A percentile compares a stretch with the other conserved stretches of the same genome.
phyloP scores from a whole-genome alignment of 148 eudicot species.

The Hydrangea macrophylla region DNA sequence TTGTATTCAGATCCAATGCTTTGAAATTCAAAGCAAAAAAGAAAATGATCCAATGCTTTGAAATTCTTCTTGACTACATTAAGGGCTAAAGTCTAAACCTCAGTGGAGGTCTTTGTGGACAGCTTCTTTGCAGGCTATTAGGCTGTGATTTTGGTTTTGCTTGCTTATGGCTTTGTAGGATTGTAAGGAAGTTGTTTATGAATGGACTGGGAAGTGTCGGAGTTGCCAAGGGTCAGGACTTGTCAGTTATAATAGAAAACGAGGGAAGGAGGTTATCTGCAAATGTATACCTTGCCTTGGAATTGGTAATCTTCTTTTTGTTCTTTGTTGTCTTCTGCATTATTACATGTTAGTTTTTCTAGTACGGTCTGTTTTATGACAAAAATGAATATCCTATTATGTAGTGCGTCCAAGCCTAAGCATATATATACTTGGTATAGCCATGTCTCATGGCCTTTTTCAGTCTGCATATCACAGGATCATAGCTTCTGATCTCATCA shows the following conservation, averaged over 20 bases:
- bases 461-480: not conserved
- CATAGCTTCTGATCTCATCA: not conserved
- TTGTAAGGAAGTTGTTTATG: constrained; percentile 74
- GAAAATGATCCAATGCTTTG: not conserved
- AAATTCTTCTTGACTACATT: not conserved
- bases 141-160: not conserved
- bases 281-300: constrained; percentile 96
- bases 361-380: not conserved
- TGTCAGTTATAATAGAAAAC: constrained; percentile 73
- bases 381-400: not conserved
- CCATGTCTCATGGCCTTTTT: not conserved
- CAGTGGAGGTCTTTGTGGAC: not conserved
- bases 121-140: not conserved
- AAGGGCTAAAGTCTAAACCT: not conserved
- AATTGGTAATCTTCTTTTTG: constrained; percentile 50
- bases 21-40: too few species aligned
- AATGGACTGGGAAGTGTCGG: constrained; percentile 97
- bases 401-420: not conserved
- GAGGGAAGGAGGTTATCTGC: constrained; percentile 78
- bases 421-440: not conserved
- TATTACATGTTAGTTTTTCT: not conserved
- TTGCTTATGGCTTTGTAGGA: constrained; percentile 45
- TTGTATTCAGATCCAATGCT: not conserved
- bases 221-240: constrained; percentile 92
- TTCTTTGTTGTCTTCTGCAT: not conserved